phyloP scores from a whole-genome alignment of 2,329 filamentous ascomycete species.

The Tetracladium maxilliforme region DNA sequence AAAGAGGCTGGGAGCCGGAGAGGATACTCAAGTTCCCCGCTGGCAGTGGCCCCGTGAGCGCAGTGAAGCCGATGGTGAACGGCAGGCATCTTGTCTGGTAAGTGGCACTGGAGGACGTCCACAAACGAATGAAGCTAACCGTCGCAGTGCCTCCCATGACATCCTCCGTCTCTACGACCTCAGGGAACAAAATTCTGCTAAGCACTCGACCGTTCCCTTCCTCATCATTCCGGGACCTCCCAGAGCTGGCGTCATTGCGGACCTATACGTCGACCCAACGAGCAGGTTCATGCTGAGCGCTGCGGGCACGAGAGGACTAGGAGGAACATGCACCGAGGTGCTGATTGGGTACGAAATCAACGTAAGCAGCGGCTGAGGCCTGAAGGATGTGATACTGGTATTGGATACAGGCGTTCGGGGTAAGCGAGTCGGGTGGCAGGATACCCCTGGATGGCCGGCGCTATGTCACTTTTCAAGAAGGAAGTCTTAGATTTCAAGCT shows the following conservation, averaged over 20 bases:
- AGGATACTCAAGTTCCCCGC: constrained; percentile 76
- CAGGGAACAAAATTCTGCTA: constrained; percentile 42
- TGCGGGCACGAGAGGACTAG: constrained; percentile 88
- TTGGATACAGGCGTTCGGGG: too few relatives aligned
- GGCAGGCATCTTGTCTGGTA: constrained; percentile 81
- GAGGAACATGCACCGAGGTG: constrained; percentile 79
- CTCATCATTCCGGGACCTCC: constrained; percentile 85
- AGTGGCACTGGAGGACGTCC: too few relatives aligned
- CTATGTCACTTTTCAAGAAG: too few relatives aligned
- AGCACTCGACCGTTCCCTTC: constrained; percentile 76
- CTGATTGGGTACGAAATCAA: constrained; percentile 95
- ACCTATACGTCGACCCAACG: constrained; percentile 74
- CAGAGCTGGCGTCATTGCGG: constrained; percentile 72
- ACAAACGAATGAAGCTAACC: constrained; percentile 2
- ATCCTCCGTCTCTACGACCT: constrained; percentile 90
- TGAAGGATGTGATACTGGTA: neutral
- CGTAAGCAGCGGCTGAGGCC: too few relatives aligned
- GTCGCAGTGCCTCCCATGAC: constrained; percentile 72
- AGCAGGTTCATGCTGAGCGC: constrained; percentile 85
- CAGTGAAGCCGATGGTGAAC: constrained; percentile 82
- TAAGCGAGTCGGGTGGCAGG: too few relatives aligned
- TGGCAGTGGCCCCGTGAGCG: constrained; percentile 80
- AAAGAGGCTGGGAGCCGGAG: constrained; percentile 58
- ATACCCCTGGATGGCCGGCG: too few relatives aligned
- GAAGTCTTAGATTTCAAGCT: too few relatives aligned